These are phyloP conservation scores for Pisolithus sp. DNA, from an alignment of 768 basidiomycete species.

Conservation along the genomic window DNA sequence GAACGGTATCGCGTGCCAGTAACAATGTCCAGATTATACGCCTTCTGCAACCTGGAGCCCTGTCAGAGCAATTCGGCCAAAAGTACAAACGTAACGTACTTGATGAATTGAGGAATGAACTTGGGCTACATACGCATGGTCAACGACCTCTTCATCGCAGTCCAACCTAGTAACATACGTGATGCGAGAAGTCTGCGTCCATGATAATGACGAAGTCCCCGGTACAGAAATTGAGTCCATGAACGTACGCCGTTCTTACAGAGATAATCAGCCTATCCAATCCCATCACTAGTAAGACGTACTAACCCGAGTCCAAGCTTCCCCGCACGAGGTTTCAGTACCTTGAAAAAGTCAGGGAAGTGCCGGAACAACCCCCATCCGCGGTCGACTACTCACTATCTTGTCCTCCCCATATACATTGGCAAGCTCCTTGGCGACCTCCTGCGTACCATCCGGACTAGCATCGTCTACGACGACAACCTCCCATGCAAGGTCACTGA, in stretches of 20 bases:
- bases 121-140: constrained; percentile 58
- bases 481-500: constrained; percentile 75
- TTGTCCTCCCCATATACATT: constrained; percentile 76
- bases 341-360: constrained; percentile 33
- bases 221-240: constrained; percentile 82
- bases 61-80: constrained; percentile 3
- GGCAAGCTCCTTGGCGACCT: constrained; percentile 77
- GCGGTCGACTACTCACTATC: constrained; percentile 45
- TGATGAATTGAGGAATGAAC: constrained; percentile 90
- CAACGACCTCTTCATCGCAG: background rate
- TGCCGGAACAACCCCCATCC: background rate
- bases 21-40: constrained; percentile 88
- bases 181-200: constrained; percentile 96
- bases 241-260: constrained; percentile 82
- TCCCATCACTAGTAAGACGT: background rate
- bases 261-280: background rate
- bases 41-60: constrained; percentile 62
- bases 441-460: constrained; percentile 89
- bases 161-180: constrained; percentile 40
- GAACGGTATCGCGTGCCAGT: constrained; percentile 86
- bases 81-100: constrained; percentile 32
- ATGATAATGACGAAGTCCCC: constrained; percentile 96
- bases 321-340: constrained; percentile 81
- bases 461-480: constrained; percentile 89
- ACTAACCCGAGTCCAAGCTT: constrained; percentile 85